Evolutionary conservation across 139 green algal genomes (phyloP).

Genomic region (Edaphochlamys debaryana): DNA sequence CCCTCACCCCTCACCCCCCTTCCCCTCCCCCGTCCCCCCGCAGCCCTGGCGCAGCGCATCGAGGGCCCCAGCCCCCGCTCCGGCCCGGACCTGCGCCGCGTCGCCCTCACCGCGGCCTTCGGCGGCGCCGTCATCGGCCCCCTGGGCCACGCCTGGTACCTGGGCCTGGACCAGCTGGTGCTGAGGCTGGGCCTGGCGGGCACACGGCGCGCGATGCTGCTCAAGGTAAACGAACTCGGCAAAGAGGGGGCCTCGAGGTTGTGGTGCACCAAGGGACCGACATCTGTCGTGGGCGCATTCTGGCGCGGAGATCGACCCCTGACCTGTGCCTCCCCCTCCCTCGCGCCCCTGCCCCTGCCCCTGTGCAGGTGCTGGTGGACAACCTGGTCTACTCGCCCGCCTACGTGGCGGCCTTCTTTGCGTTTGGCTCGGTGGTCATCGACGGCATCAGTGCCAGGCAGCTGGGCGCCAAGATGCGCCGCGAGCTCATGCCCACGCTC

Average conservation of each 20-base stretch:
- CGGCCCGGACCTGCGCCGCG: conserved; percentile 38
- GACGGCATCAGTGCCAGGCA: conserved; percentile 13
- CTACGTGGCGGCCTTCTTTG: conserved; percentile 53
- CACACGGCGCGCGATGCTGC: conserved; percentile 1
- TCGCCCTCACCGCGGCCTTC: conserved; percentile 50
- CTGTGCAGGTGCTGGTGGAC: conserved; percentile 46
- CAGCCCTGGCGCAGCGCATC: conserved; percentile 28
- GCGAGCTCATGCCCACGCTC: conserved; percentile 60
- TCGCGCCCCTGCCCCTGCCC: too few species aligned
- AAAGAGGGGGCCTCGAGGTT: not conserved
- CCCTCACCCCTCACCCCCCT: too few species aligned
- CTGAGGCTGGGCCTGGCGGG: not conserved
- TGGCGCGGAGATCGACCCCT: too few species aligned
- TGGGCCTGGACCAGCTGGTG: conserved; percentile 36
- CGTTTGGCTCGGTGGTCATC: conserved; percentile 49
- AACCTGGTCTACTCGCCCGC: conserved; percentile 48
- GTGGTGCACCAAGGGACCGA: not conserved
- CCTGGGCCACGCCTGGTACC: conserved; percentile 57
- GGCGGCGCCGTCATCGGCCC: conserved; percentile 56
- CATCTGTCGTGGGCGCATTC: too few species aligned
- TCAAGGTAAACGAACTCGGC: conserved; percentile 38
- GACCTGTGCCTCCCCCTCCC: too few species aligned
- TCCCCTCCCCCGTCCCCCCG: too few species aligned
- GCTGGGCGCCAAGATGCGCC: conserved; percentile 7
- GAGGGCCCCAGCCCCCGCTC: not conserved